Base-by-base conservation (phyloP, 1,284 basidiomycete species). In the Ceratobasidium sp. region DNA sequence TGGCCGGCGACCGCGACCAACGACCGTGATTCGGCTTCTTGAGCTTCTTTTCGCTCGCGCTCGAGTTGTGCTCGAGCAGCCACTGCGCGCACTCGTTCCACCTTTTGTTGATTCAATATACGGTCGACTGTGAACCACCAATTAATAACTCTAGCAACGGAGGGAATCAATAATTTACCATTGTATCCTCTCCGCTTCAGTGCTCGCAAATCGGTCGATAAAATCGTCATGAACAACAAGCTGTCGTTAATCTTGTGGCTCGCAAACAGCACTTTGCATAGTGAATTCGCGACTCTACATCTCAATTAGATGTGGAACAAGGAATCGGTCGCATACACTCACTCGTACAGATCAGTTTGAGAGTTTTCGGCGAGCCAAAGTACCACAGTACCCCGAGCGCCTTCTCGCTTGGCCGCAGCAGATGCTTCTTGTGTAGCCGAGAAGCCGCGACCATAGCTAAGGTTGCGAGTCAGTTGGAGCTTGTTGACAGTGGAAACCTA, bases 261-360 rank as follows among this genome's bases (percentile, higher is more conserved):
- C 64, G 90, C 87, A 76, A 97, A 92, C 24, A 97, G 81, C 3
- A 92, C 81, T 8, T 89, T 88, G 80, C 92, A 94, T 39, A 98
- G 84, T 0, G 92, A 90, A 0, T 89, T 90, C 0, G 95, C 91
- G 22, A 96, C 90, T 80, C 93, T 92, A 68, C 53, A 59, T 43
- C 31, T 53, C 24, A 64, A 34, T 76, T 51, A 72, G 34, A 49
- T n/a, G 59, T 65, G 41, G 56, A 31, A n/a, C 4, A 37, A 8
- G 29, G n/a, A 65, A 41, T 29, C 2, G 27, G 19, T 0, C 14
- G 56, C 46, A 49, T 74, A 48, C 29, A 79, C 92, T 83, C 78
- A 94, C 93, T 98, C 96, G 79, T 94, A 98, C 87, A 94, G 93
- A 80, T 98, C 96, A n/a, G 92, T 83, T 76, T 92, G 87, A 11